Evolutionary conservation across 345 rosid genomes (phyloP), one percentile per base, ranked within the genome.

Genomic region (Nephelium lappaceum): DNA sequence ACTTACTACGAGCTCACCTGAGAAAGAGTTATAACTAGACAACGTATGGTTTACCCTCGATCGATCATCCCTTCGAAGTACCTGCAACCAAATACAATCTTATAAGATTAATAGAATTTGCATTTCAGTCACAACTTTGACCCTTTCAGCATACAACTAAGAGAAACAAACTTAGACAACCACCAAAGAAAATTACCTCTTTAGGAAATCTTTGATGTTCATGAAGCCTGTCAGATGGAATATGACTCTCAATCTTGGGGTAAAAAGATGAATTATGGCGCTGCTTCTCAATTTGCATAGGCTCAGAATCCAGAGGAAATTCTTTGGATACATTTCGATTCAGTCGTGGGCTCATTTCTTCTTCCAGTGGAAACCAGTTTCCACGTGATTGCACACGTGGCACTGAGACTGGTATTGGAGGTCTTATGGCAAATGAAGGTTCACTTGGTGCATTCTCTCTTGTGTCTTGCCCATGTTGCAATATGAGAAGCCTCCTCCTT

Each of bases 381-480:
- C 90, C 93, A 69, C 85, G 88, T 72, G 97, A 83, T 81, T 85
- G 93, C 79, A 75, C 89, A 69, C 63, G 89, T 67, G 98, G 86
- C 84, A 86, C 87, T 61, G 97, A 74, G 81, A 87, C 95, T 81
- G 89, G 93, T 58, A 81, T 80, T 63, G 90, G 82, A 68, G 93
- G 83, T 88, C 92, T 91, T 36, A 76, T 88, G 73, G 98, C 91
- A 89, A 89, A 87, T 49, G 92, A 73, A 45, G 93, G 81, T 84
- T 96, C 98, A 83, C 84, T 77, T 45, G 95, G 86, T 63, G 84
- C 74, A 77, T 82, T 85, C 72, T 94, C 98, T 88, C 97, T 91
- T 31, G 82, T 82, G 90, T 97, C 98, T 86, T 93, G 95, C 79
- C 99, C 99, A 67, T 97, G 97, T 81, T 97, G 97, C 88, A 97